Percentiles rank a stretch among this genome's conserved stretches.
Evolutionary conservation across 2,329 filamentous ascomycete species (phyloP).

Genomic region (Epichloe festucae): DNA sequence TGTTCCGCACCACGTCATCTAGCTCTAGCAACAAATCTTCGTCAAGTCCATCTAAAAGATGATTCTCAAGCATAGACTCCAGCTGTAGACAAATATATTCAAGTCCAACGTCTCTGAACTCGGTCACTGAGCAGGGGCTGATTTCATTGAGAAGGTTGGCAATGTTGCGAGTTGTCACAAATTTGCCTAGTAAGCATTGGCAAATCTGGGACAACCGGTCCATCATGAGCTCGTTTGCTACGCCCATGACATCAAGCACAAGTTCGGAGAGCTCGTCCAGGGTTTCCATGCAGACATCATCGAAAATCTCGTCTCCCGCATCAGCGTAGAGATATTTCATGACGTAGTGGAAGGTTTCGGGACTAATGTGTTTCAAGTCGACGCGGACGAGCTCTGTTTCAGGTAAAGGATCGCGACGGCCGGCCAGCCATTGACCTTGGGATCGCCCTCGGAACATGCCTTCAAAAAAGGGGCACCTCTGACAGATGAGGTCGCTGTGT

Average conservation of each 20-base stretch:
- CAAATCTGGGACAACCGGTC: constrained; percentile 83
- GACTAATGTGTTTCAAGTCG: constrained; percentile 70
- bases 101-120: constrained; percentile 78
- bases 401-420: constrained; percentile 39
- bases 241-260: constrained; percentile 80
- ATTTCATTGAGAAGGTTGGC: constrained; percentile 76
- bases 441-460: constrained; percentile 84
- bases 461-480: constrained; percentile 83
- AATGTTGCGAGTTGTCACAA: constrained; percentile 78
- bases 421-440: constrained; percentile 68
- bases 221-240: constrained; percentile 91
- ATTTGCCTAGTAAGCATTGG: constrained; percentile 69
- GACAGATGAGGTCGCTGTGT: constrained; percentile 69
- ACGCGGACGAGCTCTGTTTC: constrained; percentile 44
- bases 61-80: constrained; percentile 84
- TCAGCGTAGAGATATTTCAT: constrained; percentile 76
- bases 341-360: constrained; percentile 63
- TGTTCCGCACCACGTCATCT: constrained; percentile 65
- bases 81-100: constrained; percentile 89
- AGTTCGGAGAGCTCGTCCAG: constrained; percentile 79
- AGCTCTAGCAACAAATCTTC: constrained; percentile 70
- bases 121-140: constrained; percentile 65
- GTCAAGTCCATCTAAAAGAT: constrained; percentile 74
- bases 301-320: constrained; percentile 66
- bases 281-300: constrained; percentile 55